phyloP scores from a whole-genome alignment of 306 rosid genomes.

The Sindora glabra region DNA sequence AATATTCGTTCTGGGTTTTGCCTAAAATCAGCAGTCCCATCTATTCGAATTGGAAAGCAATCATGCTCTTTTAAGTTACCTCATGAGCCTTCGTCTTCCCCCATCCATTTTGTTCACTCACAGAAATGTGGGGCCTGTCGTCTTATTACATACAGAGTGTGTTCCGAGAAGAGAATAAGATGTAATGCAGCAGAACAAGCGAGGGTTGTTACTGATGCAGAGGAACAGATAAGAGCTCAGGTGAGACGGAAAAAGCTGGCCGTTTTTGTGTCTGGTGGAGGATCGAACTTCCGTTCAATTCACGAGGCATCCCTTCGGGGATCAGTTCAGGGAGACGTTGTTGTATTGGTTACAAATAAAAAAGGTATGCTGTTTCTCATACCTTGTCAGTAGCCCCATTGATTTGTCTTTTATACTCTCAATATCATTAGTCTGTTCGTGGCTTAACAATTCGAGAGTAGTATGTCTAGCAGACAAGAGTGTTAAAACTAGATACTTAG shows the following conservation, averaged over 20 bases:
- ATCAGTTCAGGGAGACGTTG: conserved; percentile 57
- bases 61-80: conserved; percentile 1
- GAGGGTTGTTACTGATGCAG: not conserved
- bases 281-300: conserved; percentile 78
- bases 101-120: conserved; percentile 19
- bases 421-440: not conserved
- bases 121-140: conserved; percentile 9
- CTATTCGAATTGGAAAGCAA: conserved; percentile 22
- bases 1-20: conserved; percentile 25
- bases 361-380: conserved; percentile 21
- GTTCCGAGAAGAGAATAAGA: conserved; percentile 13
- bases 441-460: no score
- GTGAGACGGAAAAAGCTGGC: conserved; percentile 59
- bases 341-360: conserved; percentile 69
- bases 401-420: no score
- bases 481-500: no score
- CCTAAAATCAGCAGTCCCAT: conserved; percentile 17
- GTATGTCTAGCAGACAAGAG: no score
- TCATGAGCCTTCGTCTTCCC: conserved; percentile 11
- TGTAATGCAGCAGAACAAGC: conserved; percentile 24
- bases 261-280: conserved; percentile 87
- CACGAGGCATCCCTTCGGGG: conserved; percentile 56
- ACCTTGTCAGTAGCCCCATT: no score
- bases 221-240: conserved; percentile 10
- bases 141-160: conserved; percentile 5